phyloP scores from a whole-genome alignment of 768 basidiomycete species.

The Suillus decipiens region DNA sequence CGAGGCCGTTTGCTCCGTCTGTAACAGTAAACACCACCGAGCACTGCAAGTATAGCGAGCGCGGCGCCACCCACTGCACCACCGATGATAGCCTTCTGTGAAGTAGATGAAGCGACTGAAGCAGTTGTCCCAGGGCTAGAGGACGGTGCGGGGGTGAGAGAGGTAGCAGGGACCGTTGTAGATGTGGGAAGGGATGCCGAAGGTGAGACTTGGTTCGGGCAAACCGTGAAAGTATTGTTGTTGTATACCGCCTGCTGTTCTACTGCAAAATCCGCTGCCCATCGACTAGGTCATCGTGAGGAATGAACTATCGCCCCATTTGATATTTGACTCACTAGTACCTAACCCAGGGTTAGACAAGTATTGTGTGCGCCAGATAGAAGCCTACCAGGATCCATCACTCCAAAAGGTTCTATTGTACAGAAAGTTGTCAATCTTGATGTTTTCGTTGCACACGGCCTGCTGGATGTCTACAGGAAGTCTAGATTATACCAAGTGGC shows the following conservation, averaged over 20 bases:
- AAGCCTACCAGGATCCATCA: slow-evolving; percentile 21
- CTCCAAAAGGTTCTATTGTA: slow-evolving; percentile 18
- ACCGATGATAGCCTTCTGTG: background rate
- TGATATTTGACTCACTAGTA: slow-evolving; percentile 14
- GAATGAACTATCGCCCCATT: no score
- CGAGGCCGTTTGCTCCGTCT: background rate
- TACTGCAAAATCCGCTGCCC: slow-evolving; percentile 19
- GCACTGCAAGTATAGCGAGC: background rate
- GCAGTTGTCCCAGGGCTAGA: background rate
- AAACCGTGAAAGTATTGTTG: slow-evolving; percentile 32
- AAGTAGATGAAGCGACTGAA: background rate
- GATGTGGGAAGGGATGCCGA: slow-evolving; percentile 9
- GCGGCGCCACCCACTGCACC: slow-evolving; percentile 1
- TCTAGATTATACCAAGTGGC: background rate
- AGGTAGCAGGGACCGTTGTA: background rate
- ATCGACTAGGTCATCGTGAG: slow-evolving; percentile 17
- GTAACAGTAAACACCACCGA: background rate
- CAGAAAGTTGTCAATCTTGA: slow-evolving; percentile 18
- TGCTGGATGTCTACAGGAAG: slow-evolving; percentile 22
- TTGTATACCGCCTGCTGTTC: slow-evolving; percentile 19
- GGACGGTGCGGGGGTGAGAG: background rate
- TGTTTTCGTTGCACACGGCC: slow-evolving; percentile 24
- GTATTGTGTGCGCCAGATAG: background rate
- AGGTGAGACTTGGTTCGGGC: slow-evolving; percentile 16
- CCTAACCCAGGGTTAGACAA: slow-evolving; percentile 2